Evolutionary conservation across 1,139 yeast genomes (phyloP).

Genomic region (Nakaseomyces uthaithaninus): DNA sequence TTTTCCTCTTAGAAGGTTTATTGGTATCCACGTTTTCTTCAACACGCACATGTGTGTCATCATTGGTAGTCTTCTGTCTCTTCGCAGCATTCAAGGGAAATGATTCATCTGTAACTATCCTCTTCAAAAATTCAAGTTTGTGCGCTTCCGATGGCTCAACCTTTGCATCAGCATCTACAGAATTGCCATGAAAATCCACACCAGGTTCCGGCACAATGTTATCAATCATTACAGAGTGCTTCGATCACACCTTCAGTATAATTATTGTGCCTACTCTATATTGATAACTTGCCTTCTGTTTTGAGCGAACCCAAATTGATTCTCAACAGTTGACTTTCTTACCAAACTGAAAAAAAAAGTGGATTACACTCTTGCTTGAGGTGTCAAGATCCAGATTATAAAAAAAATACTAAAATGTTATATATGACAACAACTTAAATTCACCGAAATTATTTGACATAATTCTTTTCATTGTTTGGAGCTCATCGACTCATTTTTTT

Average conservation of each 20-base stretch:
- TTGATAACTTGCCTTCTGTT: no score
- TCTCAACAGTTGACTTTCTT: no score
- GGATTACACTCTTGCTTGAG: no score
- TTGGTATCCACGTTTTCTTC: neutral
- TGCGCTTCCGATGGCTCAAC: neutral
- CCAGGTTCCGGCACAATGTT: no score
- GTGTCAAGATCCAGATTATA: no score
- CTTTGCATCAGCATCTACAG: neutral
- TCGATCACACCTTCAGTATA: no score
- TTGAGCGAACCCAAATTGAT: no score
- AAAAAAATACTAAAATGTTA: neutral
- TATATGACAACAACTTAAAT: no score
- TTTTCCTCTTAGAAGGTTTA: constrained; percentile 13
- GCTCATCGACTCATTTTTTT: constrained; percentile 3
- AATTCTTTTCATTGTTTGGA: neutral
- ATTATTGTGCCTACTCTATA: no score
- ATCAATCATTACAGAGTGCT: no score
- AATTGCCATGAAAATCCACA: neutral
- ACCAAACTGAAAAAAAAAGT: no score
- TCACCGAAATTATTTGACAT: constrained; percentile 4
- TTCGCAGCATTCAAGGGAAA: neutral
- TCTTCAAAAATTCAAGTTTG: constrained; percentile 1
- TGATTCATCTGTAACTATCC: neutral
- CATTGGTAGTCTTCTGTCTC: constrained; percentile 6
- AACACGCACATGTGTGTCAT: neutral